These are phyloP conservation scores for Arctium minus DNA, from an alignment of 129 eudicot genomes.

Conservation along the genomic window DNA sequence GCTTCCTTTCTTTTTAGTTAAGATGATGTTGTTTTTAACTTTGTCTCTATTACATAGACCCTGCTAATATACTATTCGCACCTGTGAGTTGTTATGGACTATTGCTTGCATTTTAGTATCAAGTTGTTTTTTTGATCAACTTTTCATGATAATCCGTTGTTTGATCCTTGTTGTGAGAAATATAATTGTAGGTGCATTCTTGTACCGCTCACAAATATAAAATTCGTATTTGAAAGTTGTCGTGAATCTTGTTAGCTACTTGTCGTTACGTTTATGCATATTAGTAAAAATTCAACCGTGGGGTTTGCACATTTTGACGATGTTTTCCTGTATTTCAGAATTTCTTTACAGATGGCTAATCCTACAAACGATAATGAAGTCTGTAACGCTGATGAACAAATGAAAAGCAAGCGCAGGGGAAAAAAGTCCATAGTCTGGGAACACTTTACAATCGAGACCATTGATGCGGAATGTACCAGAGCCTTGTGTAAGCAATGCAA, in stretches of 20 bases:
- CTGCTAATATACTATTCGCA: too few relatives aligned
- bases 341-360: slow-evolving; percentile 40
- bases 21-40: too few relatives aligned
- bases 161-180: too few relatives aligned
- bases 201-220: background rate
- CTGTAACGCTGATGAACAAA: slow-evolving; percentile 25
- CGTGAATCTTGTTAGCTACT: background rate
- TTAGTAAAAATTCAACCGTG: background rate
- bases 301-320: background rate
- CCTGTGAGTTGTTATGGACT: too few relatives aligned
- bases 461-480: slow-evolving; percentile 34
- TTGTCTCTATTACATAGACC: too few relatives aligned
- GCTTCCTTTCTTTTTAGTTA: too few relatives aligned
- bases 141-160: too few relatives aligned
- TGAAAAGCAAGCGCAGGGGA: slow-evolving; percentile 40
- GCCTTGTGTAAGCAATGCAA: slow-evolving; percentile 87
- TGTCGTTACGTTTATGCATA: background rate
- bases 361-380: slow-evolving; percentile 23
- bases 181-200: too few relatives aligned
- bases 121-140: too few relatives aligned
- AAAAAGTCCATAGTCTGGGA: slow-evolving; percentile 94
- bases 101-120: too few relatives aligned
- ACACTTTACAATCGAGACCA: slow-evolving; percentile 59
- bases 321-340: slow-evolving; percentile 21
- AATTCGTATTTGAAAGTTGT: background rate